Evolutionary conservation across 2,329 filamentous ascomycete genomes (phyloP).

Genomic region (Rhynchosporium secalis): DNA sequence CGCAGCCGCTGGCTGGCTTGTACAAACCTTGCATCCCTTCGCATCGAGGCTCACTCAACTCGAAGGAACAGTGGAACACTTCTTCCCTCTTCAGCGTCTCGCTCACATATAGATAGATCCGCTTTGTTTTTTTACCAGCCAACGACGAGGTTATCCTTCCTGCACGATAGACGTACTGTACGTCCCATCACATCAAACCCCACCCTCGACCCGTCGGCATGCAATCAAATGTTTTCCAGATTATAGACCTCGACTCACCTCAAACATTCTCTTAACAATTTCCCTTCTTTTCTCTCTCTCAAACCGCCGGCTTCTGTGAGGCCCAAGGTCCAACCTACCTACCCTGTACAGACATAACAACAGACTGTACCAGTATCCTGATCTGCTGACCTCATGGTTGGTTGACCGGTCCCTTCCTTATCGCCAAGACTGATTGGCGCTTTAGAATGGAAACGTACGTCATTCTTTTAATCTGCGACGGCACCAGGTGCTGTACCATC

Average conservation of each 20-base stretch:
- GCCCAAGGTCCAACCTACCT: too few relatives aligned
- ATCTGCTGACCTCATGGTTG: too few relatives aligned
- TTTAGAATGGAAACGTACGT: too few relatives aligned
- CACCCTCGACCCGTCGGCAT: background rate
- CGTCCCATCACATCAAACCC: background rate
- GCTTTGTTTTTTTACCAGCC: too few relatives aligned
- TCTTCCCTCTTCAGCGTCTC: constrained; percentile 3
- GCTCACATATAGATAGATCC: constrained; percentile 2
- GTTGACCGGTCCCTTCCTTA: too few relatives aligned
- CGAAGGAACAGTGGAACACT: background rate
- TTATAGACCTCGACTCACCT: background rate
- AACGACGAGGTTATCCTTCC: background rate
- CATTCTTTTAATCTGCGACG: too few relatives aligned
- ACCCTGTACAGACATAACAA: too few relatives aligned
- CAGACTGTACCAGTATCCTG: too few relatives aligned
- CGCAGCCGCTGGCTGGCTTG: constrained; percentile 8
- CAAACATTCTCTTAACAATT: background rate
- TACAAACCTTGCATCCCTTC: background rate
- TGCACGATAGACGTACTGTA: background rate
- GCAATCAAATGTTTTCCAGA: background rate
- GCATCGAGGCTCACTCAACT: constrained; percentile 14
- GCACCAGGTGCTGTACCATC: too few relatives aligned
- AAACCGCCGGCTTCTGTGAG: background rate
- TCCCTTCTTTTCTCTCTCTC: background rate
- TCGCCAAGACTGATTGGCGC: too few relatives aligned